Evolutionary conservation across 192 early-diverging fungal genomes (phyloP).

Genomic region (Umbelopsis sp.): DNA sequence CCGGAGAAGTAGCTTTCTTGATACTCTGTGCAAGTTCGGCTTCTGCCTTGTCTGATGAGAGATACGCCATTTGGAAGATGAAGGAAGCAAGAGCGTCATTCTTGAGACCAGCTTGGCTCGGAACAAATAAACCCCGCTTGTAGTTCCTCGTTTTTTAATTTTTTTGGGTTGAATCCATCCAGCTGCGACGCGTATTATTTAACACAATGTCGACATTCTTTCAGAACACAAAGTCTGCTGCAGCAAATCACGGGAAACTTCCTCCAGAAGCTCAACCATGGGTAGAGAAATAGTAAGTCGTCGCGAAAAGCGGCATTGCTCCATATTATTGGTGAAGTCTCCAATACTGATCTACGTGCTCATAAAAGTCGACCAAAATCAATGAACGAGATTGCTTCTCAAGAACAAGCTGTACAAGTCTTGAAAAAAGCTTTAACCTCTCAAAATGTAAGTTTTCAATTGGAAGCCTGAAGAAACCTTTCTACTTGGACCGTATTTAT

Average conservation of each 20-base stretch:
- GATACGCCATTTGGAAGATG: slow-evolving; percentile 35
- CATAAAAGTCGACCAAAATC: slow-evolving; percentile 74
- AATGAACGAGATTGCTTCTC: slow-evolving; percentile 86
- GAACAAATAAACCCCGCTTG: slow-evolving; percentile 6
- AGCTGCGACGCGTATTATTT: slow-evolving; percentile 1
- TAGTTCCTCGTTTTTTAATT: neutral
- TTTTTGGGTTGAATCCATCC: neutral
- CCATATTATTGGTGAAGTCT: neutral
- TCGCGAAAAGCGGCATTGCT: neutral
- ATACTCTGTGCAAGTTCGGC: slow-evolving; percentile 84
- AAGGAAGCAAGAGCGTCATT: slow-evolving; percentile 6
- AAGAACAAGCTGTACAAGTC: slow-evolving; percentile 87
- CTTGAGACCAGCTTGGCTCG: neutral
- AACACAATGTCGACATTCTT: slow-evolving; percentile 17
- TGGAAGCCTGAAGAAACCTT: no score
- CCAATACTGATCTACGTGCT: neutral
- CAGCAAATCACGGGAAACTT: slow-evolving; percentile 10
- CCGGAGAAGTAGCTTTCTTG: slow-evolving; percentile 86
- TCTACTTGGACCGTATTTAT: neutral
- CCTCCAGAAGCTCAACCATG: slow-evolving; percentile 60
- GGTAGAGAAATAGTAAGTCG: slow-evolving; percentile 89
- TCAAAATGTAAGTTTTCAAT: slow-evolving; percentile 68
- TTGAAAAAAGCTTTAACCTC: slow-evolving; percentile 84
- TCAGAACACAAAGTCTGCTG: neutral
- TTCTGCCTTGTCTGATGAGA: slow-evolving; percentile 72